Evolutionary conservation across 352 stramenopile species (phyloP).

Genomic region (Phytophthora colocasiae): DNA sequence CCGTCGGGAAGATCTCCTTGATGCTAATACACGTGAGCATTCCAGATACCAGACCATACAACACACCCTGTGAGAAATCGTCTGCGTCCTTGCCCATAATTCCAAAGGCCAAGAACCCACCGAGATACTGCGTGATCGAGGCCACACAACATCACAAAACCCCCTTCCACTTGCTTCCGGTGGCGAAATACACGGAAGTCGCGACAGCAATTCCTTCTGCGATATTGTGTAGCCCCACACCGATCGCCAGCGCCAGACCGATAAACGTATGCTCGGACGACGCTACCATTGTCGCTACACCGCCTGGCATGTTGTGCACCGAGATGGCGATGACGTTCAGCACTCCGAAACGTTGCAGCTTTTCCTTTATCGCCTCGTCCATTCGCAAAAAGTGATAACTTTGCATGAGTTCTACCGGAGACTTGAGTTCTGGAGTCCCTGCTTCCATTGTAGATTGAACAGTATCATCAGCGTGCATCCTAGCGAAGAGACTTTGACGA

Average conservation of each 20-base stretch:
- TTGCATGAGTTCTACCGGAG: constrained; percentile 25
- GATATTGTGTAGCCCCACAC: constrained; percentile 96
- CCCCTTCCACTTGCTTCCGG: constrained; percentile 90
- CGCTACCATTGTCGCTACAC: constrained; percentile 94
- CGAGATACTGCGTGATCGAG: constrained; percentile 86
- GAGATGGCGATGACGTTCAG: constrained; percentile 93
- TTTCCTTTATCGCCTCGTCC: constrained; percentile 46
- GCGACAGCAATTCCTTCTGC: constrained; percentile 95
- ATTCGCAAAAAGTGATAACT: constrained; percentile 34
- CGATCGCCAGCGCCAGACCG: constrained; percentile 91
- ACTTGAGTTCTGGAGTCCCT: constrained; percentile 34
- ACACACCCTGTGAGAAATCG: constrained; percentile 68
- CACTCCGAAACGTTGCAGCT: constrained; percentile 85
- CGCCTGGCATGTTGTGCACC: constrained; percentile 97
- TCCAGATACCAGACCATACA: constrained; percentile 93
- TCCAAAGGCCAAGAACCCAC: constrained; percentile 84
- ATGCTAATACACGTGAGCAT: constrained; percentile 96
- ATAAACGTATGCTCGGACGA: constrained; percentile 89
- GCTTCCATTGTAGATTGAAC: constrained; percentile 19
- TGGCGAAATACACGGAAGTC: constrained; percentile 95
- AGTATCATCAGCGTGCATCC: constrained; percentile 25
- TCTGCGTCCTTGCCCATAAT: constrained; percentile 59
- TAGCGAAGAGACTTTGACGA: constrained; percentile 23
- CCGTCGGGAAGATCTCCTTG: constrained; percentile 92
- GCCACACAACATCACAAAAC: constrained; percentile 92